A percentile compares a stretch with the other conserved stretches of the same genome.
Evolutionary conservation across 306 rosid species (phyloP).

Genomic region (Corylus americana): DNA sequence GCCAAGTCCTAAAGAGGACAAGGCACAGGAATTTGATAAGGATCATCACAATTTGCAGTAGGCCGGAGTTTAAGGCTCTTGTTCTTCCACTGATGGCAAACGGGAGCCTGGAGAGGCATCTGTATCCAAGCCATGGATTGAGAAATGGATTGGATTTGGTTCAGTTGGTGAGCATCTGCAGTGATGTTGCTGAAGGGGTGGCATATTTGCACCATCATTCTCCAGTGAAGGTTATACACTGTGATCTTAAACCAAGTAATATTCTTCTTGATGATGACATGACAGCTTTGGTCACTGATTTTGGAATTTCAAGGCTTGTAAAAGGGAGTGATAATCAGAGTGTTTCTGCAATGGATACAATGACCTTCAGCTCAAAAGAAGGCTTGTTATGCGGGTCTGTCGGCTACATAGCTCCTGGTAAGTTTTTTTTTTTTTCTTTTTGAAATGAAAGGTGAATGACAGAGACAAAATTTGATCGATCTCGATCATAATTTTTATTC

Average conservation of each 20-base stretch:
- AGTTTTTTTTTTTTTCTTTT: conserved; percentile 10
- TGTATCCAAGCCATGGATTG: conserved; percentile 59
- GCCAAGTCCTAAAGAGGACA: conserved; percentile 63
- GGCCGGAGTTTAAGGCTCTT: conserved; percentile 78
- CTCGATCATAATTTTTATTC: too few relatives aligned
- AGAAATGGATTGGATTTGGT: conserved; percentile 49
- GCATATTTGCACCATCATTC: conserved; percentile 86
- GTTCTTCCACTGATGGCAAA: conserved; percentile 90
- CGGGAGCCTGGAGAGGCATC: conserved; percentile 83
- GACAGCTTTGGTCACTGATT: conserved; percentile 87
- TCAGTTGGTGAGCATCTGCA: conserved; percentile 73
- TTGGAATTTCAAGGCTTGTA: conserved; percentile 80
- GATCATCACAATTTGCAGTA: conserved; percentile 77
- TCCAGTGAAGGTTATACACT: conserved; percentile 76
- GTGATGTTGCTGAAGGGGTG: conserved; percentile 89
- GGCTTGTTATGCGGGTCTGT: conserved; percentile 81
- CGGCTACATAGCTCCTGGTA: conserved; percentile 97
- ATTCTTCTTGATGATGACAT: conserved; percentile 81
- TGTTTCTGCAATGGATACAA: conserved; percentile 27
- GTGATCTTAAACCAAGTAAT: conserved; percentile 93
- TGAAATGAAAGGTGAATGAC: too few relatives aligned
- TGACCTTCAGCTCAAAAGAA: conserved; percentile 63
- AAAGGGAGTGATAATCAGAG: conserved; percentile 39
- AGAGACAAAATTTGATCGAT: too few relatives aligned
- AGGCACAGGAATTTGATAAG: conserved; percentile 83